A percentile compares a stretch with the other conserved stretches of the same genome.
Conservation (phyloP, 1,139 yeast genomes). For the Yamadazyma spencermartinsiae region DNA sequence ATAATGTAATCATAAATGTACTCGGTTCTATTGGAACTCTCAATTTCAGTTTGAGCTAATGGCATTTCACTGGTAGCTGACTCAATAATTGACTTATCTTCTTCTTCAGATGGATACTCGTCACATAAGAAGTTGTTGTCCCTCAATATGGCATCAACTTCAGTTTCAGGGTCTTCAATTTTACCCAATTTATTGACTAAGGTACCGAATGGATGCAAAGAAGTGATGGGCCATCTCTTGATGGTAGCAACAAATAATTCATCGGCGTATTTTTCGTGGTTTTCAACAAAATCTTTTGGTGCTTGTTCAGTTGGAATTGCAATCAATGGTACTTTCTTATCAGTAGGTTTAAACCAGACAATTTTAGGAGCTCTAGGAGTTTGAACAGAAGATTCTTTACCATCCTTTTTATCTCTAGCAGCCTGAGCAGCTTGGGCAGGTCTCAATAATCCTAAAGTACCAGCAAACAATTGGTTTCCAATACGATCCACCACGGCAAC, state of each 20-base stretch:
- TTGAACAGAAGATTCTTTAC: slow-evolving; percentile 50
- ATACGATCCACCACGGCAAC: slow-evolving; percentile 97
- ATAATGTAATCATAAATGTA: slow-evolving; percentile 64
- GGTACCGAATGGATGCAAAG: slow-evolving; percentile 96
- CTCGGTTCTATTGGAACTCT: slow-evolving; percentile 48
- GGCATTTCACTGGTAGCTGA: slow-evolving; percentile 36
- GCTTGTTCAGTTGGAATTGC: slow-evolving; percentile 99
- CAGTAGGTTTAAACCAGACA: slow-evolving; percentile 99
- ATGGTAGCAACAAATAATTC: slow-evolving; percentile 91
- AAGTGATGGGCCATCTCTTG: slow-evolving; percentile 98
- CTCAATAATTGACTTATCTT: slow-evolving; percentile 21
- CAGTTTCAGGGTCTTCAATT: slow-evolving; percentile 74
- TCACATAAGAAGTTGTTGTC: slow-evolving; percentile 92
- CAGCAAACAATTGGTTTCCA: slow-evolving; percentile 93
- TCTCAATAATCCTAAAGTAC: slow-evolving; percentile 88
- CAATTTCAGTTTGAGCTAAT: slow-evolving; percentile 34
- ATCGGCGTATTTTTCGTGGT: slow-evolving; percentile 79
- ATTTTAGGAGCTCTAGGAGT: slow-evolving; percentile 76
- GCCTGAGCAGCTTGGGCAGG: slow-evolving; percentile 96
- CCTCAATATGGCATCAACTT: slow-evolving; percentile 84
- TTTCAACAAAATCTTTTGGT: slow-evolving; percentile 91
- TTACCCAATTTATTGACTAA: slow-evolving; percentile 83
- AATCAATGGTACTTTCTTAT: slow-evolving; percentile 93
- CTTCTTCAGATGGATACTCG: slow-evolving; percentile 60
- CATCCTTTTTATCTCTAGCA: slow-evolving; percentile 64